These are phyloP conservation scores for Osmanthus fragrans DNA, from an alignment of 257 asterid genomes.

Conservation along the genomic window DNA sequence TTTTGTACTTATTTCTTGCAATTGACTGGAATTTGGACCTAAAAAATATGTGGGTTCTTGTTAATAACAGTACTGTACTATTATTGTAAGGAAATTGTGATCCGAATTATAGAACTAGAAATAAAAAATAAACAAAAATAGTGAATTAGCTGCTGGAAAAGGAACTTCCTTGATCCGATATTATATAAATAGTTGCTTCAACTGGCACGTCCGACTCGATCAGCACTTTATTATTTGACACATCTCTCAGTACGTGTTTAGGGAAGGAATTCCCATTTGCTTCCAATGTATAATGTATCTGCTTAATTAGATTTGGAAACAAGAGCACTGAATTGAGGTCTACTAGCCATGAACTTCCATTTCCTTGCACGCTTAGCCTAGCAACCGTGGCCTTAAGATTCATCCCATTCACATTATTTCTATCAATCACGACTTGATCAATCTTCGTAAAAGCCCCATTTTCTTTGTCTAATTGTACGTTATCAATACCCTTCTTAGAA, in stretches of 20 bases:
- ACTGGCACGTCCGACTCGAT: conserved; percentile 52
- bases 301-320: conserved; percentile 53
- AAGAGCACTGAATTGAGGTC: conserved; percentile 63
- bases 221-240: conserved; percentile 52
- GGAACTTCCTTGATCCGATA: conserved; percentile 62
- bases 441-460: conserved; percentile 47
- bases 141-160: too few species aligned
- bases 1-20: too few species aligned
- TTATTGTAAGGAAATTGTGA: too few species aligned
- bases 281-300: conserved; percentile 62
- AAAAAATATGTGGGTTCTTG: too few species aligned
- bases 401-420: conserved; percentile 70
- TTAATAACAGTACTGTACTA: too few species aligned
- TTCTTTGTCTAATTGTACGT: conserved; percentile 54
- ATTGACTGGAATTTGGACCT: too few species aligned
- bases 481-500: conserved; percentile 48
- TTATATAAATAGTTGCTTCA: conserved; percentile 53
- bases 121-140: too few species aligned
- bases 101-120: too few species aligned
- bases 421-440: conserved; percentile 63
- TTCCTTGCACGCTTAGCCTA: conserved; percentile 45
- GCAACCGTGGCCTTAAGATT: conserved; percentile 61
- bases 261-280: conserved; percentile 46
- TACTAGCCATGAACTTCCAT: conserved; percentile 59
- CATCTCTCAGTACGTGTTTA: conserved; percentile 53